Percentiles rank a stretch among this genome's conserved stretches.
Evolutionary conservation across 2,329 filamentous ascomycete genomes (phyloP).

Genomic region (Bisporella sp.): DNA sequence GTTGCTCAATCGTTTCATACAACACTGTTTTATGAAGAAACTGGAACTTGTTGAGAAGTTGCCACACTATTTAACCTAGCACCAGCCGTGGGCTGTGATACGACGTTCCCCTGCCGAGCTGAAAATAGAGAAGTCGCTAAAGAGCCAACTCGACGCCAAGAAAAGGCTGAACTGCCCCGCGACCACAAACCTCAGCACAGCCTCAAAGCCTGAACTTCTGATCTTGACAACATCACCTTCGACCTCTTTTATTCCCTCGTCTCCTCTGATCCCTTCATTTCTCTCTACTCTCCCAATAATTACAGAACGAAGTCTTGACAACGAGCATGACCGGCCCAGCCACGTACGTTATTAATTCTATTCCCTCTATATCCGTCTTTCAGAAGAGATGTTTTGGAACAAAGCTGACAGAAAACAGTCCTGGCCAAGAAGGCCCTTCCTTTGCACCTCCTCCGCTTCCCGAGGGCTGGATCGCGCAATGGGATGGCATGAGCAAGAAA

Average conservation of each 20-base stretch:
- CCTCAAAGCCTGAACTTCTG: too few species aligned
- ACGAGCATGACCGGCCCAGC: slow-evolving; percentile 22
- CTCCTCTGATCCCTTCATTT: not conserved
- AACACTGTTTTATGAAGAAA: too few species aligned
- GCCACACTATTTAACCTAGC: too few species aligned
- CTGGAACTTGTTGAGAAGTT: too few species aligned
- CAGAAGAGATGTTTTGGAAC: not conserved
- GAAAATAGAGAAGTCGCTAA: too few species aligned
- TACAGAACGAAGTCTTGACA: not conserved
- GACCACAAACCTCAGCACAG: too few species aligned
- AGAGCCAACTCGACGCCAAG: not conserved
- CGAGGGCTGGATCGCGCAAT: slow-evolving; percentile 63
- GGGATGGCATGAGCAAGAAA: slow-evolving; percentile 56
- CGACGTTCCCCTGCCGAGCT: too few species aligned
- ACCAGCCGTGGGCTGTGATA: too few species aligned
- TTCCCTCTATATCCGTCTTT: not conserved
- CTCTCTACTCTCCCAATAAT: not conserved
- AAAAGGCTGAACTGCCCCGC: too few species aligned
- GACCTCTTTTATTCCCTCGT: not conserved
- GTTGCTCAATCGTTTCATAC: too few species aligned
- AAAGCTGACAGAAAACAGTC: slow-evolving; percentile 17
- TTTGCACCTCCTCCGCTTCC: slow-evolving; percentile 49
- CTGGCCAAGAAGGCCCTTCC: slow-evolving; percentile 28
- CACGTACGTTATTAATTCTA: slow-evolving; percentile 15
- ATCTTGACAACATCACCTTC: not conserved